Base-by-base conservation (phyloP, 1,284 basidiomycete species). In the Ustilago hordei region DNA sequence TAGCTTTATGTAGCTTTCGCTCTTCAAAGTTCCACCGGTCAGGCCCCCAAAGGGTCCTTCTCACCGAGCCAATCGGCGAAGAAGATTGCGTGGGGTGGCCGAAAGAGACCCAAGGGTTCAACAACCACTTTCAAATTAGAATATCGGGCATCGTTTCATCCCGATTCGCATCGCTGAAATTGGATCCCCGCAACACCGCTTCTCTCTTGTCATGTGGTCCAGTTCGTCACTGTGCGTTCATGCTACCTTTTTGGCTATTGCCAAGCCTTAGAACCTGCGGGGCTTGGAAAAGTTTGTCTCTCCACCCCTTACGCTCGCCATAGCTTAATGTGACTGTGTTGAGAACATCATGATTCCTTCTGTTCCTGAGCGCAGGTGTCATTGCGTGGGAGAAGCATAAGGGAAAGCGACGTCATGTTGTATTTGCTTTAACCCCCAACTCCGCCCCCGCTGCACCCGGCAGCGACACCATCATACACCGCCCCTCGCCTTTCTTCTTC, bases 391-490 rank as follows among this genome's bases (percentile, higher is more conserved):
- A 12, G 12, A 6, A 41, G 39, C 39, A 41, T 11, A 17, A 41
- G 39, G 39, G 11, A 15, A 13, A 45, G 43, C 43, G 43, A 45
- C 43, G 43, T 45, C 43, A 45, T 45, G 43, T 45, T 45, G 43
- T 45, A 45, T 19, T 45, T n/a, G 43, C 43, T 45, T 45, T 19
- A 19, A 19, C 43, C 43, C 43, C 43, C n/a, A 17, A n/a, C n/a
- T 45, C 43, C 43, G 8, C 43, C n/a, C n/a, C n/a, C 43, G 43
- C 43, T 45, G n/a, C 7, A 19, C 17, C 43, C 19, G 43, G 23
- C 15, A 45, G n/a, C 43, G 19, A 45, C 43, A 11, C 43, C 43
- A 45, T 45, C 17, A 45, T 19, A 6, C 43, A 45, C 43, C 43
- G 39, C 23, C 23, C 23, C 23, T 28, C 23, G 23, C 23, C 23